Evolutionary conservation across 768 basidiomycete species (phyloP).

Genomic region (Boletus pseudo-olivaceus): DNA sequence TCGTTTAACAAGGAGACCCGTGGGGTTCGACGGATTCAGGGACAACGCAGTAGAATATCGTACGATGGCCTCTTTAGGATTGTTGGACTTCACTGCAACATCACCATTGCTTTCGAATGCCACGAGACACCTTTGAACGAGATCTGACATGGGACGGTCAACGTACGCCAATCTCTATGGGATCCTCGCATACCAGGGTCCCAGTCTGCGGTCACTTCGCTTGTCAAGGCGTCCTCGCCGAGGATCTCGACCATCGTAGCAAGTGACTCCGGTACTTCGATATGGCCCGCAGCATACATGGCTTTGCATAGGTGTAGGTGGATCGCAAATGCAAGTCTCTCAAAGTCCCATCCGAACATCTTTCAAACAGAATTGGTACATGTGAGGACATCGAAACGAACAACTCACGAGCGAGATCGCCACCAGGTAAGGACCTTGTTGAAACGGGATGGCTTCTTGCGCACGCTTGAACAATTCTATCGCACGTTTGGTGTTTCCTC

Average conservation of each 20-base stretch:
- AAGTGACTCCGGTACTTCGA: too few species aligned
- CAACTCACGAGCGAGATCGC: constrained; percentile 9
- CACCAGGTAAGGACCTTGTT: background rate
- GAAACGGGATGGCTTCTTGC: background rate
- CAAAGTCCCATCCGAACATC: constrained; percentile 17
- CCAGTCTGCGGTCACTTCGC: too few species aligned
- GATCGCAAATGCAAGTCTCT: background rate
- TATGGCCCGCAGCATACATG: too few species aligned
- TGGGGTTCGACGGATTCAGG: background rate
- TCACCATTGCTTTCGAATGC: background rate
- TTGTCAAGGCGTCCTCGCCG: too few species aligned
- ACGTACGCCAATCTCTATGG: too few species aligned
- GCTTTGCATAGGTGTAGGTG: background rate
- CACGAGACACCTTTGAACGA: background rate
- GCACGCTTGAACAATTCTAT: background rate
- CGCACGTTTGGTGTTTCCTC: background rate
- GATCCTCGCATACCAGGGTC: too few species aligned
- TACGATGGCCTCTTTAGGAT: background rate
- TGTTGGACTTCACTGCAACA: background rate
- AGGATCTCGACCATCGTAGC: too few species aligned
- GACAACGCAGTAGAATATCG: constrained; percentile 4
- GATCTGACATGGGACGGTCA: too few species aligned
- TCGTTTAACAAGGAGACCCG: constrained; percentile 2
- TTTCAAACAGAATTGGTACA: background rate
- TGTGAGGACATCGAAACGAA: accelerated